Base-by-base conservation (phyloP, 345 rosid species). In the Pelargonium nanum region DNA sequence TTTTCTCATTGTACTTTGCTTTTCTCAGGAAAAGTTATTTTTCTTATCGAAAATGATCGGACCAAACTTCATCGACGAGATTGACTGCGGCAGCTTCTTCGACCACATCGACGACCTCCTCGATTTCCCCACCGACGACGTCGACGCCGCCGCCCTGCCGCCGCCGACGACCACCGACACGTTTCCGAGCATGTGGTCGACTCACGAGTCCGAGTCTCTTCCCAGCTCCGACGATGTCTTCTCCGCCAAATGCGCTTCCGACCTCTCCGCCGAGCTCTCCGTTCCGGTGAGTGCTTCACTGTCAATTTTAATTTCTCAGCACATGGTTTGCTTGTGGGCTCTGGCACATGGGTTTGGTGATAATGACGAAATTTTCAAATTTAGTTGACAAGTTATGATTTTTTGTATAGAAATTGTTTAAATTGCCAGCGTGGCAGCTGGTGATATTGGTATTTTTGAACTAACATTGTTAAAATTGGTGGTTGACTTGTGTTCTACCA, bases 61-160 rank as follows among this genome's bases (percentile, higher is more conserved):
- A 65, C 81, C 81, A 62, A 77, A 80, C 76, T 79, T 82, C 76
- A 65, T 72, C n/a, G 99, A 88, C 52, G 95, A 90, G 71, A 75
- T 86, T 24, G 97, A 90, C 68, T 94, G 92, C 76, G 89, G 88
- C 26, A 83, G 85, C 82, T 90, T 90, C 89, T 88, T 94, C 72
- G 96, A 90, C 70, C 88, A 87, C 71, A 89, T 93, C 65, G 99
- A 93, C 54, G 95, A 93, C 69, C 68, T 92, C 53, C 80, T 89
- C 60, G 93, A 92, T 58, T 85, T 92, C 59, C 91, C 98, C 59
- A 61, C 68, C 67, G 95, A 83, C 54, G 97, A 89, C 24, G 68
- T 82, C 19, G 89, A 83, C 21, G 75, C 79, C 56, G 74, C 75
- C 40, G 0, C 55, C 55, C 22, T 20, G 1, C 56, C 48, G 48